Base-by-base conservation (phyloP, 2,329 filamentous ascomycete species). In the Colletotrichum chrysophilum region DNA sequence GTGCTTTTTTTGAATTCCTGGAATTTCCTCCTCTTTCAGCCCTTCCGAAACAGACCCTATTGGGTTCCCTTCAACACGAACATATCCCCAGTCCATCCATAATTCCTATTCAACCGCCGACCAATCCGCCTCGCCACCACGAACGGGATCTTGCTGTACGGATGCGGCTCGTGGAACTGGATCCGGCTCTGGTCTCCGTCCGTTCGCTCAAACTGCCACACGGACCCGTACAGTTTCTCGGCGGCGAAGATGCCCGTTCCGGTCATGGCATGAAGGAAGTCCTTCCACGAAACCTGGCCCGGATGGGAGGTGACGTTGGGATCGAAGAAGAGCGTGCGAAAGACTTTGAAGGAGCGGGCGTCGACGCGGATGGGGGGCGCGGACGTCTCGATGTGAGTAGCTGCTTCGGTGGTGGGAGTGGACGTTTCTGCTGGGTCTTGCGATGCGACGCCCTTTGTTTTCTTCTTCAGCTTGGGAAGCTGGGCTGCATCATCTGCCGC, bases 151-250 rank as follows among this genome's bases (percentile, higher is more conserved):
- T 92, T 92, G 2, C 83, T 82, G 2, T 79, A 79, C 0, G 90
- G 89, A 80, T 93, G 91, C 4, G 91, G 91, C 78, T 92, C 90
- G 76, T 93, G 90, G 75, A 93, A 91, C 69, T 91, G 88, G 32
- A 93, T 92, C 26, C 85, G 86, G 5, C 87, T 81, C 55, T 87
- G 82, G 0, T 87, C 83, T 48, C 18, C 18, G 0, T 48, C 18
- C 4, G 79, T 80, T 4, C 88, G 88, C n/a, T 83, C 84, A 75
- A 93, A 93, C 16, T 91, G 88, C 91, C 91, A 93, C 0, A 88
- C 88, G 1, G 89, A 92, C 0, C 91, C 90, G 75, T 92, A 91
- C 0, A 92, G 84, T 80, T 93, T 92, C 81, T 91, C 83, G 0
- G 86, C 86, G 0, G 78, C 75, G 69, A 93, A 92, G 24, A 21